These are phyloP conservation scores for Fonsecaea nubica DNA, from an alignment of 2,329 filamentous ascomycete genomes.

Conservation along the genomic window DNA sequence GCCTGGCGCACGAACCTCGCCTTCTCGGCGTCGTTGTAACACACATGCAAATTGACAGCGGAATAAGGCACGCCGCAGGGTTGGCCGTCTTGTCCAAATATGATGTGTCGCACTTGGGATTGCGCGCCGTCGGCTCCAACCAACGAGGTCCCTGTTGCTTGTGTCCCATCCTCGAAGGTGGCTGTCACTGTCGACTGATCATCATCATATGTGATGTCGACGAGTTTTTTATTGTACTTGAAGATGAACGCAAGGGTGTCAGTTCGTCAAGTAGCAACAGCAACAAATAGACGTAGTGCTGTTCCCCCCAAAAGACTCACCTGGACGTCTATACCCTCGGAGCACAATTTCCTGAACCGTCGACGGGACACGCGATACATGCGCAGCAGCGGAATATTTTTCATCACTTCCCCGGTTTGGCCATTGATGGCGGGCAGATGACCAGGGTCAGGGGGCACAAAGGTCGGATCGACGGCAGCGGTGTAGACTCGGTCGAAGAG, in stretches of 20 bases:
- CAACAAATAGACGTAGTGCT: too few relatives aligned
- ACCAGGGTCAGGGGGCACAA: constrained; percentile 39
- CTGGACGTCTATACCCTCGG: constrained; percentile 30
- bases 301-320: neutral
- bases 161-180: constrained; percentile 34
- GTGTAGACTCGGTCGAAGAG: constrained; percentile 42
- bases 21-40: constrained; percentile 40
- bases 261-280: neutral
- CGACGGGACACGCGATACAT: constrained; percentile 29
- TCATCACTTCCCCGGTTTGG: constrained; percentile 31
- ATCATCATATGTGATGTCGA: constrained; percentile 36
- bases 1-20: constrained; percentile 36
- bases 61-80: constrained; percentile 34
- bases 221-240: constrained; percentile 38
- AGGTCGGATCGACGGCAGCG: constrained; percentile 43
- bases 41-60: constrained; percentile 40
- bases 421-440: constrained; percentile 28
- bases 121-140: constrained; percentile 43
- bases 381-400: constrained; percentile 24
- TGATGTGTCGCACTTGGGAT: constrained; percentile 36
- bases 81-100: constrained; percentile 35
- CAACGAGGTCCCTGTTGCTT: constrained; percentile 36
- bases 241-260: neutral
- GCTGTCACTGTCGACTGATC: constrained; percentile 28
- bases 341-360: constrained; percentile 24